Conservation (phyloP, 2,329 filamentous ascomycete species). For the Cucurbitaria berberidis region DNA sequence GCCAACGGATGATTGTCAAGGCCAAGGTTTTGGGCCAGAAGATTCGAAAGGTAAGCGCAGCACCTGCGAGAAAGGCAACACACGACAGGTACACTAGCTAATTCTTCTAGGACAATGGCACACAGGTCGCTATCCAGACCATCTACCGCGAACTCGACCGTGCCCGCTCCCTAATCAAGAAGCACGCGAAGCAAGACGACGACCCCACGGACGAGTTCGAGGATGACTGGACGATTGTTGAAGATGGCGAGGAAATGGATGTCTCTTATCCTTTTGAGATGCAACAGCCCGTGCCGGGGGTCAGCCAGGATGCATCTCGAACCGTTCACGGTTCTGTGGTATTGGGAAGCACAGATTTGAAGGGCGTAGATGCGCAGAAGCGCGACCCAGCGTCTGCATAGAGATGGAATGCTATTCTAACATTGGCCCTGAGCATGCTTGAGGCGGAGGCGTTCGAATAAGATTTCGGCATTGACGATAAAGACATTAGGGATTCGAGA, state of each 20-base stretch:
- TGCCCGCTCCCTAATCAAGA: slow-evolving; percentile 80
- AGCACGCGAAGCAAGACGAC: slow-evolving; percentile 50
- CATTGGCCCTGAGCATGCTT: slow-evolving; percentile 8
- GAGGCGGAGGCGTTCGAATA: slow-evolving; percentile 8
- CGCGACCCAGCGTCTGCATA: slow-evolving; percentile 28
- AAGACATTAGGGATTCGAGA: slow-evolving; percentile 8
- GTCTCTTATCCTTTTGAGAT: slow-evolving; percentile 27
- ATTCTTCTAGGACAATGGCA: slow-evolving; percentile 75
- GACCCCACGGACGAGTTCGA: slow-evolving; percentile 66
- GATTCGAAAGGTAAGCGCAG: slow-evolving; percentile 77
- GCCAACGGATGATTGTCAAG: slow-evolving; percentile 88
- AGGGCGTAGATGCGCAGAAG: slow-evolving; percentile 29
- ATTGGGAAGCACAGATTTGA: slow-evolving; percentile 42
- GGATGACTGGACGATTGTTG: slow-evolving; percentile 92
- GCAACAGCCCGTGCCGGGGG: slow-evolving; percentile 26
- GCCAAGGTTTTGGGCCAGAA: slow-evolving; percentile 81
- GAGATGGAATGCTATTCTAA: slow-evolving; percentile 16
- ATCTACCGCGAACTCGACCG: slow-evolving; percentile 97
- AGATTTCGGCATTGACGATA: background rate
- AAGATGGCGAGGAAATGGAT: slow-evolving; percentile 57
- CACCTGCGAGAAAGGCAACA: slow-evolving; percentile 24
- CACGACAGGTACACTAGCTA: no score
- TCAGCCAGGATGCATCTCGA: slow-evolving; percentile 29
- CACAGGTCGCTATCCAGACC: slow-evolving; percentile 86
- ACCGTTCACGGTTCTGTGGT: slow-evolving; percentile 31